These are phyloP conservation scores for Pythium utonaiense DNA, from an alignment of 352 stramenopile genomes.

Conservation along the genomic window DNA sequence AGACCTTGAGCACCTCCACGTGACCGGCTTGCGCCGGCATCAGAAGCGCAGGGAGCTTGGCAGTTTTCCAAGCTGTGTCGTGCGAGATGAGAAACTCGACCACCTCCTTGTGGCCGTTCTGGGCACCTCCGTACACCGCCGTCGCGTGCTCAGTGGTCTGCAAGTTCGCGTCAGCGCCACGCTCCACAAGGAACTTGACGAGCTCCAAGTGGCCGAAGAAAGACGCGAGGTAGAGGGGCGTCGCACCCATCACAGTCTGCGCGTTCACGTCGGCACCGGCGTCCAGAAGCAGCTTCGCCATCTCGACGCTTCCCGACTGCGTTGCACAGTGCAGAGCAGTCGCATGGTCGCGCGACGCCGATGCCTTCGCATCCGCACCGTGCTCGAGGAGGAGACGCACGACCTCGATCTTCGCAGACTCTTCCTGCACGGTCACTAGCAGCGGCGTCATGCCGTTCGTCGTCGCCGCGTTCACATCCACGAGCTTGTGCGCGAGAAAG, in stretches of 20 bases:
- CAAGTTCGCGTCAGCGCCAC: slow-evolving; percentile 22
- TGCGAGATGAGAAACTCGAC: slow-evolving; percentile 21
- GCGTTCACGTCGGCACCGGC: slow-evolving; percentile 23
- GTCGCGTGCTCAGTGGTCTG: slow-evolving; percentile 22
- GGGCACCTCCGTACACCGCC: slow-evolving; percentile 19
- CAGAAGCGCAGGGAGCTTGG: slow-evolving; percentile 22
- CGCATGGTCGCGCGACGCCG: slow-evolving; percentile 14
- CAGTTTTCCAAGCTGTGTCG: slow-evolving; percentile 21
- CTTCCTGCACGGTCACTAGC: slow-evolving; percentile 22
- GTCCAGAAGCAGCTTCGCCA: slow-evolving; percentile 20
- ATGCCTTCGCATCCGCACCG: slow-evolving; percentile 12
- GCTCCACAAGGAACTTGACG: slow-evolving; percentile 18
- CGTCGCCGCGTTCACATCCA: slow-evolving; percentile 22
- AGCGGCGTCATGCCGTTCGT: slow-evolving; percentile 24
- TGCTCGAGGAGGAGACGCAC: slow-evolving; percentile 18
- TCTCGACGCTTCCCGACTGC: slow-evolving; percentile 13
- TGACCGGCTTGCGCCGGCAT: slow-evolving; percentile 26
- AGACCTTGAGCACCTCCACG: slow-evolving; percentile 24
- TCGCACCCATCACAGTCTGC: slow-evolving; percentile 21
- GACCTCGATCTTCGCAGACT: slow-evolving; percentile 8
- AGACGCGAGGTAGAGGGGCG: slow-evolving; percentile 22
- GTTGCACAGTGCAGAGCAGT: slow-evolving; percentile 26
- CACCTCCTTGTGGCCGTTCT: slow-evolving; percentile 23
- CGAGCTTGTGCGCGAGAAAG: slow-evolving; percentile 16
- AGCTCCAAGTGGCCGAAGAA: slow-evolving; percentile 24